phyloP scores from a whole-genome alignment of 768 basidiomycete genomes.

The Leccinum obscurum region DNA sequence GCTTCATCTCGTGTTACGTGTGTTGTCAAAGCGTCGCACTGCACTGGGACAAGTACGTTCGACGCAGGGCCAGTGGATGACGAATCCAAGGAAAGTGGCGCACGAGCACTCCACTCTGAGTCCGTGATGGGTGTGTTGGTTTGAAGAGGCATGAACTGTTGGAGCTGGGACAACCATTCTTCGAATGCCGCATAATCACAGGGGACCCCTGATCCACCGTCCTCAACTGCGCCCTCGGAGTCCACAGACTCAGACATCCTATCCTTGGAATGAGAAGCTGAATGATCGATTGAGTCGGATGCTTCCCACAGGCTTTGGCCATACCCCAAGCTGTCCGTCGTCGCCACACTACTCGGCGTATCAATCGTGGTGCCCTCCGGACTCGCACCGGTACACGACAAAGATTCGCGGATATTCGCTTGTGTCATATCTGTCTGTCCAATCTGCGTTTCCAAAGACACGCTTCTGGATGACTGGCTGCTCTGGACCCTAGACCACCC shows the following conservation, averaged over 20 bases:
- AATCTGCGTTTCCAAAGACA: slow-evolving; percentile 18
- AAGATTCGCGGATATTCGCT: not conserved
- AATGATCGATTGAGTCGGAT: slow-evolving; percentile 7
- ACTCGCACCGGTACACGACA: not conserved
- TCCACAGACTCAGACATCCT: slow-evolving; percentile 2
- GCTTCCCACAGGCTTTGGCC: slow-evolving; percentile 41
- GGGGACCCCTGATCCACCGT: slow-evolving; percentile 5
- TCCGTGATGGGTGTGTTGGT: slow-evolving; percentile 10
- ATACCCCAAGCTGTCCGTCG: slow-evolving; percentile 32
- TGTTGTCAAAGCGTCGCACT: not conserved
- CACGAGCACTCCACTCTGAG: slow-evolving; percentile 7
- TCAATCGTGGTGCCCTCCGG: not conserved
- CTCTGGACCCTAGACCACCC: slow-evolving; percentile 35
- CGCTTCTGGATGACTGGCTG: slow-evolving; percentile 34
- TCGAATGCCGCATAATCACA: slow-evolving; percentile 45
- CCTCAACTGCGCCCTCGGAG: slow-evolving; percentile 12
- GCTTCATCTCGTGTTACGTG: slow-evolving; percentile 20
- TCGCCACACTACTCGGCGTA: not conserved
- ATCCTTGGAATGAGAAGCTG: slow-evolving; percentile 8
- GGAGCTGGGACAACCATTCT: slow-evolving; percentile 53
- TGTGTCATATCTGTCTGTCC: not conserved
- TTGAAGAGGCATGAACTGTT: slow-evolving; percentile 40
- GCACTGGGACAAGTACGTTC: not conserved
- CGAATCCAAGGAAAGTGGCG: slow-evolving; percentile 1
- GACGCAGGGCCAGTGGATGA: not conserved